A percentile compares a stretch with the other conserved stretches of the same genome.
Conservation (phyloP, 331 rosid genomes). For the Malus hybrid region DNA sequence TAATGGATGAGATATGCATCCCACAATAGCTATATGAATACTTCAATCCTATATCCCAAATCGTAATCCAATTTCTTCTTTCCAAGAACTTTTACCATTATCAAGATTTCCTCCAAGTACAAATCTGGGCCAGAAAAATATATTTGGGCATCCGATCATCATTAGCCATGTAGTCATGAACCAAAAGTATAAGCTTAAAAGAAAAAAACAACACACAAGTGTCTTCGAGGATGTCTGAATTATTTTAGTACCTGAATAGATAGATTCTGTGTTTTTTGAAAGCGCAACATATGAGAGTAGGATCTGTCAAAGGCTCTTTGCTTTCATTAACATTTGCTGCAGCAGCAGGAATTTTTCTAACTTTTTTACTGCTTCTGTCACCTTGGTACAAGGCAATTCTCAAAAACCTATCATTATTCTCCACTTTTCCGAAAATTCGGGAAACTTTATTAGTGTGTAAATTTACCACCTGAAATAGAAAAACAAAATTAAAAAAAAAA, state of each 20-base stretch:
- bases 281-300: conserved; percentile 92
- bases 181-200: not conserved
- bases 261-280: conserved; percentile 96
- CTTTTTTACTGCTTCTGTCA: conserved; percentile 77
- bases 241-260: conserved; percentile 61
- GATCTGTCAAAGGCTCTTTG: conserved; percentile 94
- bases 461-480: conserved; percentile 58
- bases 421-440: conserved; percentile 92
- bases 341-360: conserved; percentile 78
- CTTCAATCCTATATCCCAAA: not conserved
- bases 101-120: not conserved
- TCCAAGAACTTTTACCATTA: not conserved
- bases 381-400: conserved; percentile 84
- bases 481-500: conserved; percentile 5
- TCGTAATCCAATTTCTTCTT: not conserved
- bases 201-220: not conserved
- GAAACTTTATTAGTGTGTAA: conserved; percentile 86
- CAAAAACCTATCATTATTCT: conserved; percentile 92
- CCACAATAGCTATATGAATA: not conserved
- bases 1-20: not conserved
- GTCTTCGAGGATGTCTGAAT: not conserved
- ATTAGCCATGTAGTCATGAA: not conserved
- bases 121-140: not conserved
- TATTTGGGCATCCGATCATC: not conserved
- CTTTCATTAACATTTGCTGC: conserved; percentile 88